Percentiles rank a stretch among this genome's conserved stretches.
These are phyloP conservation scores for Aspergillus thermomutatus DNA, from an alignment of 2,329 filamentous ascomycete genomes.

Conservation along the genomic window DNA sequence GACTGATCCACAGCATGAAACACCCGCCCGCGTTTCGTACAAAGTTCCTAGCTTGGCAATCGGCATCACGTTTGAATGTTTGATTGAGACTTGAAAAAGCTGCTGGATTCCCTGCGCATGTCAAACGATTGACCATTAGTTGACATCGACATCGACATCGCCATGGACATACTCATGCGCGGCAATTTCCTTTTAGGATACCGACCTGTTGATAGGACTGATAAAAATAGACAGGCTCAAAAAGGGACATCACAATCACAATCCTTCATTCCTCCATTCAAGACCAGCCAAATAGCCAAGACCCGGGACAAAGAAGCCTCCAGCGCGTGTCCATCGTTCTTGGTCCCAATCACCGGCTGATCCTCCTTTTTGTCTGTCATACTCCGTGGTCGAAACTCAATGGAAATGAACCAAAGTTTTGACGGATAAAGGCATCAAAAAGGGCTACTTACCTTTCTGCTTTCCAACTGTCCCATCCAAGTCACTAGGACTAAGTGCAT, in stretches of 20 bases:
- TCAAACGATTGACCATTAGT: background rate
- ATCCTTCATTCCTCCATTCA: constrained; percentile 1
- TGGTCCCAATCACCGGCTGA: background rate
- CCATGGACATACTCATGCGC: background rate
- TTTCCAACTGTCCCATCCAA: background rate
- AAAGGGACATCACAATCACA: background rate
- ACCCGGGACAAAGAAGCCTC: background rate
- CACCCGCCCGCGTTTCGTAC: background rate
- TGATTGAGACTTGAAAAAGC: background rate
- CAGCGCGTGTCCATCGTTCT: constrained; percentile 1
- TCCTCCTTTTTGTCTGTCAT: background rate
- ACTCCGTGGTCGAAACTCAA: background rate
- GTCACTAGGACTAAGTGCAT: background rate
- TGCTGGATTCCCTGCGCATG: background rate
- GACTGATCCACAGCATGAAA: constrained; percentile 8
- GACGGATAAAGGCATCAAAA: background rate
- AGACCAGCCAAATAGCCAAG: background rate
- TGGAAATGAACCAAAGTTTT: background rate
- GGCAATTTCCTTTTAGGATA: background rate
- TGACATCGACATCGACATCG: background rate
- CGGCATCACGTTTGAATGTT: background rate
- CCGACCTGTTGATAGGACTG: background rate
- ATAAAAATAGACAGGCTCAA: background rate
- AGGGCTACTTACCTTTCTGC: background rate
- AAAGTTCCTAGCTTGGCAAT: background rate